phyloP scores from a whole-genome alignment of 1,139 yeast species.

The Petasospora fabianii region DNA sequence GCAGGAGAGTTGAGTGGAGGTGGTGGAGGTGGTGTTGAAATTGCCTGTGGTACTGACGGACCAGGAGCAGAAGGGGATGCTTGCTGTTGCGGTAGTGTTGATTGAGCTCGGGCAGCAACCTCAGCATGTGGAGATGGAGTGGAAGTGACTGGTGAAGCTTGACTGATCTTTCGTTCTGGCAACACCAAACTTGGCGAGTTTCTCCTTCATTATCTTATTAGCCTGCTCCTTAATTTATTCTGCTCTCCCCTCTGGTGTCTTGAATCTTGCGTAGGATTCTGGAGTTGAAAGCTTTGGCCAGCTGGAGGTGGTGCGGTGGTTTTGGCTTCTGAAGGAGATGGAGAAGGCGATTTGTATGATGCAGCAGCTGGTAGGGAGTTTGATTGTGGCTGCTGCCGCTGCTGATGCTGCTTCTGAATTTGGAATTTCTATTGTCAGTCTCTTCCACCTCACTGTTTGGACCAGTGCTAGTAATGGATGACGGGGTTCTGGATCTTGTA shows the following conservation, averaged over 20 bases:
- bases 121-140: slow-evolving; percentile 5
- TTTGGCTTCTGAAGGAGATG: slow-evolving; percentile 6
- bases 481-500: slow-evolving; percentile 68
- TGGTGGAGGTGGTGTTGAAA: slow-evolving; percentile 20
- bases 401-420: too few species aligned
- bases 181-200: slow-evolving; percentile 82
- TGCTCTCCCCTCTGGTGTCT: slow-evolving; percentile 61
- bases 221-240: slow-evolving; percentile 91
- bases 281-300: slow-evolving; percentile 22
- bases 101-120: slow-evolving; percentile 3
- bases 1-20: too few species aligned
- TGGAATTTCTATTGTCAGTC: slow-evolving; percentile 73
- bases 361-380: too few species aligned
- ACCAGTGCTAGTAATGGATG: slow-evolving; percentile 71
- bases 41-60: slow-evolving; percentile 2
- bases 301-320: slow-evolving; percentile 20
- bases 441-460: slow-evolving; percentile 84
- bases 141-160: slow-evolving; percentile 8
- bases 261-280: slow-evolving; percentile 23
- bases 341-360: too few species aligned
- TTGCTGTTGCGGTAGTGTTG: slow-evolving; percentile 4
- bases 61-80: neutral
- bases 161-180: slow-evolving; percentile 24
- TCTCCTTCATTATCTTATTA: slow-evolving; percentile 83
- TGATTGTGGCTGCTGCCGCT: too few species aligned